Evolutionary conservation across 768 basidiomycete species (phyloP).

Genomic region (Gelatoporia subvermispora): DNA sequence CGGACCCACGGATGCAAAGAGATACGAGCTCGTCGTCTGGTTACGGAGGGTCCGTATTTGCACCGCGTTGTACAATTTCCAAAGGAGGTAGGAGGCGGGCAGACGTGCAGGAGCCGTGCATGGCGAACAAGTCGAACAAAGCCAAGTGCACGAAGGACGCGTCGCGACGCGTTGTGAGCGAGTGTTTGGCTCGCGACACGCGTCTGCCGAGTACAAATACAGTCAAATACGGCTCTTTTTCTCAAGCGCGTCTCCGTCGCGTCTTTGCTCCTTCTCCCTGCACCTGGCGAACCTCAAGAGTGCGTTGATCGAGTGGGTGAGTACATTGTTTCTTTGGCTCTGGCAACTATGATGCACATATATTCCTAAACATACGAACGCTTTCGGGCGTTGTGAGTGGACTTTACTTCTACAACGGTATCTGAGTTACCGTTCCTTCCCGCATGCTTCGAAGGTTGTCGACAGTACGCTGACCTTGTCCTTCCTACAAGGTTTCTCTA

Average conservation of each 20-base stretch:
- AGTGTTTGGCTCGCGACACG: neutral
- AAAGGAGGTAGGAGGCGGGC: neutral
- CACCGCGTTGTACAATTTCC: neutral
- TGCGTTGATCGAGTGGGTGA: no score
- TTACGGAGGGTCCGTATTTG: no score
- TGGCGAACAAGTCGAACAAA: slow-evolving; percentile 2
- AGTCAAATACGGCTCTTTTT: neutral
- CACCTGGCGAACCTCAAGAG: no score
- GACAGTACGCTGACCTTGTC: neutral
- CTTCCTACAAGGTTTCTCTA: neutral
- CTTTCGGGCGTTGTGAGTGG: slow-evolving; percentile 15
- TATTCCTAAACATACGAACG: slow-evolving; percentile 23
- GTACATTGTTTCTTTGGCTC: no score
- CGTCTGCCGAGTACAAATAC: neutral
- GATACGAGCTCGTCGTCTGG: no score
- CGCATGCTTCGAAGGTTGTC: neutral
- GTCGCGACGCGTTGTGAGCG: slow-evolving; percentile 7
- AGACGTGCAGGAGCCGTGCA: neutral
- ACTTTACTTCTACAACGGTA: slow-evolving; percentile 20
- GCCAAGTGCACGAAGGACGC: neutral
- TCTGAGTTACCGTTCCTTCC: slow-evolving; percentile 11
- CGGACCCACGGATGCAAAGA: no score
- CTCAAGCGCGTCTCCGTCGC: neutral
- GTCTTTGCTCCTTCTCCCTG: neutral
- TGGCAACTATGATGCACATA: slow-evolving; percentile 11